Percentiles rank a stretch among this genome's conserved stretches.
These are phyloP conservation scores for Aspergillus sp. DNA, from an alignment of 2,329 filamentous ascomycete species.

Conservation along the genomic window DNA sequence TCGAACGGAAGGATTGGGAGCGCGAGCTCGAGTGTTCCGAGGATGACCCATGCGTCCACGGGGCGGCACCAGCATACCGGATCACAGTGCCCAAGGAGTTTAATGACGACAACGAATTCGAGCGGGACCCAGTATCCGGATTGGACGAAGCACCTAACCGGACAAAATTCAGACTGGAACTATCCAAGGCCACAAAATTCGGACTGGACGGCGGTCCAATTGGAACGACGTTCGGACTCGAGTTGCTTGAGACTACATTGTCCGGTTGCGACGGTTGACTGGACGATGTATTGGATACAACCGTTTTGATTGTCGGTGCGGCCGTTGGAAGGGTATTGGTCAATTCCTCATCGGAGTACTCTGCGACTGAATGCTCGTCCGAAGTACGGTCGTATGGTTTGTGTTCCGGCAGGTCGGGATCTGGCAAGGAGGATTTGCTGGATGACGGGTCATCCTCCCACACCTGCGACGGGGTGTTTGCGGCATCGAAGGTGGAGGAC, in stretches of 20 bases:
- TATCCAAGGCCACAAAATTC: slow-evolving; percentile 39
- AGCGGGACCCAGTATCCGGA: slow-evolving; percentile 30
- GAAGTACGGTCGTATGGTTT: slow-evolving; percentile 22
- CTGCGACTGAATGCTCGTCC: slow-evolving; percentile 21
- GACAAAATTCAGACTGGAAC: slow-evolving; percentile 39
- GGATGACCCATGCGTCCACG: slow-evolving; percentile 34
- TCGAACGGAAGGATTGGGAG: slow-evolving; percentile 40
- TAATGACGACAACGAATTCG: slow-evolving; percentile 41
- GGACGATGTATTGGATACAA: slow-evolving; percentile 31
- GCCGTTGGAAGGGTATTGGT: slow-evolving; percentile 27
- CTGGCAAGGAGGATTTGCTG: slow-evolving; percentile 36
- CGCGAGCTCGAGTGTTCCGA: slow-evolving; percentile 33
- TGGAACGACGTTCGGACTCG: slow-evolving; percentile 42
- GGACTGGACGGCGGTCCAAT: slow-evolving; percentile 40
- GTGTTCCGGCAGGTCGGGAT: slow-evolving; percentile 21
- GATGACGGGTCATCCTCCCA: slow-evolving; percentile 40
- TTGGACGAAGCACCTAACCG: slow-evolving; percentile 31
- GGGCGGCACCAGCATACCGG: slow-evolving; percentile 33
- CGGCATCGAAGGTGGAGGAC: slow-evolving; percentile 36
- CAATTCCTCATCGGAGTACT: slow-evolving; percentile 35
- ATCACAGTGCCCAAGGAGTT: slow-evolving; percentile 43
- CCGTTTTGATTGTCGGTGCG: slow-evolving; percentile 39
- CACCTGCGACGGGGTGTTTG: slow-evolving; percentile 36
- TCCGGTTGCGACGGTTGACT: slow-evolving; percentile 22
- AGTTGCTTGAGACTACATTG: slow-evolving; percentile 28